Percentiles rank a stretch among this genome's conserved stretches.
Conservation (phyloP, 2,329 filamentous ascomycete genomes). For the Thielaviopsis euricoi region DNA sequence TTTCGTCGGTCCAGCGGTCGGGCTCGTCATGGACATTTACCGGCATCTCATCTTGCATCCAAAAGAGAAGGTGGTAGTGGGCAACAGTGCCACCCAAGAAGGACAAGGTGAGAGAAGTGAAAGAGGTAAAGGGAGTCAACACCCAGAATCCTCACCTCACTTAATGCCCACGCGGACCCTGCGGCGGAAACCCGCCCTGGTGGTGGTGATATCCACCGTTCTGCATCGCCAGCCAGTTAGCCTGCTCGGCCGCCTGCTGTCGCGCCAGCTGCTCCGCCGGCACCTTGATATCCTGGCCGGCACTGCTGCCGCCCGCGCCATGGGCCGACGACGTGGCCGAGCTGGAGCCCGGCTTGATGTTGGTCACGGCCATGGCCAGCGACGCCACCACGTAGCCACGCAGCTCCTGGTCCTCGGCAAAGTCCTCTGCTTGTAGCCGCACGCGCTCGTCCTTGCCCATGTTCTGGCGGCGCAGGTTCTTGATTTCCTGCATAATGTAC, state of each 20-base stretch:
- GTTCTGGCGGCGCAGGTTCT: constrained; percentile 64
- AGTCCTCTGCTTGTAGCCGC: constrained; percentile 64
- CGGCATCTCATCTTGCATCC: neutral
- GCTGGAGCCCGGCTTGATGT: constrained; percentile 37
- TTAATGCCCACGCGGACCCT: neutral
- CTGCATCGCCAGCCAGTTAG: constrained; percentile 7
- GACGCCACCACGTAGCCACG: constrained; percentile 56
- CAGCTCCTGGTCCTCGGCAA: constrained; percentile 58
- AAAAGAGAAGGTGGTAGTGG: neutral
- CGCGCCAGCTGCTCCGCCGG: constrained; percentile 39
- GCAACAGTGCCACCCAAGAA: too few relatives aligned
- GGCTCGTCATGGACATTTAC: neutral
- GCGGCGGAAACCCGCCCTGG: constrained; percentile 2
- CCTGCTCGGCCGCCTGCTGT: constrained; percentile 4
- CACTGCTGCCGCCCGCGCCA: constrained; percentile 15
- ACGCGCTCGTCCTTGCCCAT: constrained; percentile 76
- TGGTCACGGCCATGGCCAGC: constrained; percentile 56
- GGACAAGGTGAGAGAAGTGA: too few relatives aligned
- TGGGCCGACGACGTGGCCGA: constrained; percentile 10
- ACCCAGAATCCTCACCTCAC: neutral
- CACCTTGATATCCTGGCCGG: constrained; percentile 40
- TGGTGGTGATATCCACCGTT: constrained; percentile 2
- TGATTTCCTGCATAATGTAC: constrained; percentile 85
- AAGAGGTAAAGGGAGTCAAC: too few relatives aligned
- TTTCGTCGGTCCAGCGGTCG: too few relatives aligned